Conservation (phyloP, 768 basidiomycete genomes). For the Suillus ampliporus region DNA sequence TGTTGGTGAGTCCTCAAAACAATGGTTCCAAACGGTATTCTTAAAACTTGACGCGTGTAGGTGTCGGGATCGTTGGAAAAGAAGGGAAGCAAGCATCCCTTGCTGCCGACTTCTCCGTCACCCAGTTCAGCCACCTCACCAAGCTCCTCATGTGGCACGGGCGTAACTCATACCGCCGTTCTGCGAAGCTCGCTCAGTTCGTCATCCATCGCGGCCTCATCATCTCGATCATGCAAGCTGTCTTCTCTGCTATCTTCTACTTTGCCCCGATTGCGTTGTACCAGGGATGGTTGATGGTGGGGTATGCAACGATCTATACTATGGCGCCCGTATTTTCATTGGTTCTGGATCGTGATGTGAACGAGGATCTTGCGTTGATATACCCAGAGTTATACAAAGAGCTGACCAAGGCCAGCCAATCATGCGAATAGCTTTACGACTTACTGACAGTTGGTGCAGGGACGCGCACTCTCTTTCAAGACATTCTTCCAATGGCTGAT, state of each 20-base stretch:
- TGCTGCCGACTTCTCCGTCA: conserved; percentile 98
- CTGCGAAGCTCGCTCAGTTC: conserved; percentile 97
- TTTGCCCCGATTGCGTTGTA: conserved; percentile 97
- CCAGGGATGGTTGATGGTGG: conserved; percentile 97
- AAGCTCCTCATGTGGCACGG: conserved; percentile 99
- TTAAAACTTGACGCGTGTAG: conserved; percentile 42
- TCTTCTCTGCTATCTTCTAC: conserved; percentile 91
- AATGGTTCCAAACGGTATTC: background rate
- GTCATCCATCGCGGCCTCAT: conserved; percentile 98
- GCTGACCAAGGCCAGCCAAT: conserved; percentile 78
- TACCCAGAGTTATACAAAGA: conserved; percentile 99
- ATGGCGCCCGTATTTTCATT: conserved; percentile 99
- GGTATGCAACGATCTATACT: conserved; percentile 95
- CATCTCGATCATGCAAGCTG: conserved; percentile 97
- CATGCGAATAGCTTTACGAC: background rate
- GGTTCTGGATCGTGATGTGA: conserved; percentile 94
- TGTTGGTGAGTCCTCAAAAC: conserved; percentile 72
- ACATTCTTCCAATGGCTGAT: conserved; percentile 99
- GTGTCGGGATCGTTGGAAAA: conserved; percentile 97
- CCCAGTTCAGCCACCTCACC: conserved; percentile 93
- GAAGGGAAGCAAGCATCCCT: conserved; percentile 98
- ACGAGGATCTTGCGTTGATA: conserved; percentile 90
- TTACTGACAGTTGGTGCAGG: conserved; percentile 51
- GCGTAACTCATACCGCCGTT: conserved; percentile 97
- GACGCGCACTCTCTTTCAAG: conserved; percentile 93